Percentiles rank a stretch among this genome's conserved stretches.
Evolutionary conservation across 257 asterid genomes (phyloP).

Genomic region (Solanum chaucha): DNA sequence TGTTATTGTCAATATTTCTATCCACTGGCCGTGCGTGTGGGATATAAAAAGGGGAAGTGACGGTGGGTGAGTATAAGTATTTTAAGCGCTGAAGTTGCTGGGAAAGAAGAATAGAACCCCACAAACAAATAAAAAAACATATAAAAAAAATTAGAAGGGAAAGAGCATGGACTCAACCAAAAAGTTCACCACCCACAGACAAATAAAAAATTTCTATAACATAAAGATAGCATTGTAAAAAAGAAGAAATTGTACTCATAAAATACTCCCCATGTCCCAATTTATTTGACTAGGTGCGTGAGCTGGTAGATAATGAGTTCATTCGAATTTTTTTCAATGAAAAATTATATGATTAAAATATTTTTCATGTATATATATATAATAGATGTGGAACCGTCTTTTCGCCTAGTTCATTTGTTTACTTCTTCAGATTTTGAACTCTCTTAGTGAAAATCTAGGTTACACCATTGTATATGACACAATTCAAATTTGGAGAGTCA

Average conservation of each 20-base stretch:
- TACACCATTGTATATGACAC: rapidly evolving
- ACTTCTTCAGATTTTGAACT: no score
- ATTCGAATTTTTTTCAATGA: no score
- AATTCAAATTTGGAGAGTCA: no score
- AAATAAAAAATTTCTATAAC: neutral
- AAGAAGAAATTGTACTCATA: neutral
- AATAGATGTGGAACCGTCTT: rapidly evolving
- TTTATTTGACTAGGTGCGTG: neutral
- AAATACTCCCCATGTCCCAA: neutral
- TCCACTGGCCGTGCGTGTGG: neutral
- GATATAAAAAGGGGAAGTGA: neutral
- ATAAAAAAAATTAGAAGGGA: neutral
- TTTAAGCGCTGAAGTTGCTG: neutral
- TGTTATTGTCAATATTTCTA: neutral
- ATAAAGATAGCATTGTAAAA: neutral
- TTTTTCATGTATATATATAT: no score
- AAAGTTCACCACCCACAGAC: neutral
- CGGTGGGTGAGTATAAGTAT: neutral
- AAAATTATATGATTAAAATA: no score
- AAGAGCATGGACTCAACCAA: neutral
- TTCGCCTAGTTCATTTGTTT: no score
- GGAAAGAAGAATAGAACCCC: neutral
- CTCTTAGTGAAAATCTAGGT: rapidly evolving
- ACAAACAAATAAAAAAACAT: neutral
- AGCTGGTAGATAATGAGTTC: rapidly evolving